phyloP scores from a whole-genome alignment of 2,329 filamentous ascomycete species.

The Colletotrichum kahawae region DNA sequence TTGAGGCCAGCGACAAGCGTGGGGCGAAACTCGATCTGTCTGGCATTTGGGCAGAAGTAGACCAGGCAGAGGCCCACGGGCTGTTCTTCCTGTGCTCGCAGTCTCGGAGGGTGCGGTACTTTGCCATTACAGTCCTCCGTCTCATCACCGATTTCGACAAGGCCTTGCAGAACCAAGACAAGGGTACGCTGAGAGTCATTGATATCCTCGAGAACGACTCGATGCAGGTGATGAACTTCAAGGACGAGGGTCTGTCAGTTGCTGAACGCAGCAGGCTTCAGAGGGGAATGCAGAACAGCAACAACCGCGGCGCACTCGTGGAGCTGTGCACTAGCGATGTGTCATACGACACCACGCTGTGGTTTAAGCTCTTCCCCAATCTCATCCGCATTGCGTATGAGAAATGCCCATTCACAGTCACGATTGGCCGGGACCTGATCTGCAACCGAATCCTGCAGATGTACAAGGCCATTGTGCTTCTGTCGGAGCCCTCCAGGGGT shows the following conservation, averaged over 20 bases:
- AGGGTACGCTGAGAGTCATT: constrained; percentile 78
- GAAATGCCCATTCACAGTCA: constrained; percentile 88
- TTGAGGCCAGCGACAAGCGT: constrained; percentile 73
- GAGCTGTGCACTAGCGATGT: constrained; percentile 96
- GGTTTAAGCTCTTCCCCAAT: constrained; percentile 98
- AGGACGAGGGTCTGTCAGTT: constrained; percentile 88
- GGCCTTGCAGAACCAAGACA: constrained; percentile 71
- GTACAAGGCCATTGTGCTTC: constrained; percentile 80
- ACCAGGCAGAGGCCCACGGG: constrained; percentile 95
- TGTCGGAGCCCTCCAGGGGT: constrained; percentile 76
- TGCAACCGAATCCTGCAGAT: constrained; percentile 93
- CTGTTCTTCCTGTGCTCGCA: constrained; percentile 98
- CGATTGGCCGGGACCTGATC: constrained; percentile 87
- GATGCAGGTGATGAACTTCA: constrained; percentile 86
- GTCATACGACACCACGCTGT: constrained; percentile 91
- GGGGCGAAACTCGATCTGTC: constrained; percentile 84
- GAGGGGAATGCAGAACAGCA: constrained; percentile 84
- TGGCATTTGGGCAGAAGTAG: constrained; percentile 89
- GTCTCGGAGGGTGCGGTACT: constrained; percentile 84
- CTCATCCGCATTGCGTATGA: constrained; percentile 90
- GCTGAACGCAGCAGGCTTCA: constrained; percentile 92
- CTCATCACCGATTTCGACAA: constrained; percentile 93
- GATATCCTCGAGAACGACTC: constrained; percentile 91
- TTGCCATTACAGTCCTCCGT: constrained; percentile 89
- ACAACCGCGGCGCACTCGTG: constrained; percentile 83